Percentiles rank a stretch among this genome's conserved stretches.
Evolutionary conservation across 345 rosid genomes (phyloP).

Genomic region (Populus ilicifolia): DNA sequence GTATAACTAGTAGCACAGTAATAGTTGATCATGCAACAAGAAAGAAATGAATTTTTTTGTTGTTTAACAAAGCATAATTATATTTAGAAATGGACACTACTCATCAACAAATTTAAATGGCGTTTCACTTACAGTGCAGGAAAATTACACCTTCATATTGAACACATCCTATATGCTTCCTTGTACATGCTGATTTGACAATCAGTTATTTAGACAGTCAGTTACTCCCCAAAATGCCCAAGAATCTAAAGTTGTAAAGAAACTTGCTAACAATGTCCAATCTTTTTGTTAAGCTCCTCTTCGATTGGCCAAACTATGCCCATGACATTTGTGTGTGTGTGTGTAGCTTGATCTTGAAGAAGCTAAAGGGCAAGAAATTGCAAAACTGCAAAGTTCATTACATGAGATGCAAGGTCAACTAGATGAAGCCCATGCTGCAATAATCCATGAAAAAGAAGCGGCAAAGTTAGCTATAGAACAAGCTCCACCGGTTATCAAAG

Average conservation of each 20-base stretch:
- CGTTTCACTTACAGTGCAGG: neutral
- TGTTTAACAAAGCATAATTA: neutral
- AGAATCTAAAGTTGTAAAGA: neutral
- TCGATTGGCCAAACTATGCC: too few species aligned
- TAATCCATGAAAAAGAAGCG: constrained; percentile 51
- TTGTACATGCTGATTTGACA: neutral
- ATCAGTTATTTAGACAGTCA: neutral
- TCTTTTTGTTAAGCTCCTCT: neutral
- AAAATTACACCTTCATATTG: neutral
- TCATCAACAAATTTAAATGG: neutral
- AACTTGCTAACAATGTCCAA: neutral
- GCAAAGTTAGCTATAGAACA: constrained; percentile 57
- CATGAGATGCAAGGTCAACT: constrained; percentile 48
- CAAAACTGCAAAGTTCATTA: constrained; percentile 44
- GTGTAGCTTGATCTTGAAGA: constrained; percentile 66
- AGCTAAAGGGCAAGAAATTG: constrained; percentile 55
- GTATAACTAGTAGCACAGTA: neutral
- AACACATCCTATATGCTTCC: neutral
- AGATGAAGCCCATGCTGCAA: constrained; percentile 45
- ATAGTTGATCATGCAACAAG: neutral
- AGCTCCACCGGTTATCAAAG: constrained; percentile 66
- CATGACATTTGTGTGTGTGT: neutral
- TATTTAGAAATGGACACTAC: neutral
- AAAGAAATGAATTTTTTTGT: neutral
- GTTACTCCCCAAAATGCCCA: neutral